A percentile compares a stretch with the other conserved stretches of the same genome.
Evolutionary conservation across 768 basidiomycete genomes (phyloP).

Genomic region (Rubroboletus satanas): DNA sequence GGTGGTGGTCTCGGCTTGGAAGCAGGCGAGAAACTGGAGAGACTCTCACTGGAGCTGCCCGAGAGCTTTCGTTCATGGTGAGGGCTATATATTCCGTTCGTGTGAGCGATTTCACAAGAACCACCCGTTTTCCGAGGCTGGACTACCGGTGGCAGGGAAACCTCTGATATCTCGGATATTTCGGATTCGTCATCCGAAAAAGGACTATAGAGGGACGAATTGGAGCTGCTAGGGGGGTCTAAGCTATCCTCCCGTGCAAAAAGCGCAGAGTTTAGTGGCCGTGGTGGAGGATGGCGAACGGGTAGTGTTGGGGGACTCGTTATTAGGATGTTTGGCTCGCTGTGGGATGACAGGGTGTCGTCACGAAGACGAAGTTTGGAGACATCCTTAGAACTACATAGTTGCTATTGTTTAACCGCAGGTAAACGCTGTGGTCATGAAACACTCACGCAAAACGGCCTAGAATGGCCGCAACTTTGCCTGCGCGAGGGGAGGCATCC

Average conservation of each 20-base stretch:
- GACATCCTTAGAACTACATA: constrained; percentile 22
- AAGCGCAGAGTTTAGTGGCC: constrained; percentile 13
- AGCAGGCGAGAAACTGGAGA: constrained; percentile 6
- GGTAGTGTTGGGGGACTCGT: constrained; percentile 20
- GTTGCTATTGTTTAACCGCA: neutral
- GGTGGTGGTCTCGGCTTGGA: constrained; percentile 23
- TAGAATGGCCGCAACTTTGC: constrained; percentile 39
- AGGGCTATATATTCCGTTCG: neutral
- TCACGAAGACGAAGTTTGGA: constrained; percentile 9
- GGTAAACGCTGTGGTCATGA: neutral
- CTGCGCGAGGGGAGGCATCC: constrained; percentile 7
- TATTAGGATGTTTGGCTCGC: constrained; percentile 24
- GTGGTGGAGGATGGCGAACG: constrained; percentile 20
- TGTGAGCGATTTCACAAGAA: neutral
- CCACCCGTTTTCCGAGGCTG: constrained; percentile 7
- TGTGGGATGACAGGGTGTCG: constrained; percentile 15
- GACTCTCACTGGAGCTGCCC: constrained; percentile 23
- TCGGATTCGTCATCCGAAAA: constrained; percentile 32
- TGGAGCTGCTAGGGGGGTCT: constrained; percentile 19
- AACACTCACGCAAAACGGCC: constrained; percentile 29
- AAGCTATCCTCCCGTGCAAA: constrained; percentile 20
- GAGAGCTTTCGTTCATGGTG: constrained; percentile 13
- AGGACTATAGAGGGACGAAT: constrained; percentile 24
- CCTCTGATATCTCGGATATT: constrained; percentile 22
- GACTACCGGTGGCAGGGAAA: constrained; percentile 6